A percentile compares a stretch with the other conserved stretches of the same genome.
Evolutionary conservation across 805 yeast genomes (phyloP).

Genomic region (Candida cerambycidarum): DNA sequence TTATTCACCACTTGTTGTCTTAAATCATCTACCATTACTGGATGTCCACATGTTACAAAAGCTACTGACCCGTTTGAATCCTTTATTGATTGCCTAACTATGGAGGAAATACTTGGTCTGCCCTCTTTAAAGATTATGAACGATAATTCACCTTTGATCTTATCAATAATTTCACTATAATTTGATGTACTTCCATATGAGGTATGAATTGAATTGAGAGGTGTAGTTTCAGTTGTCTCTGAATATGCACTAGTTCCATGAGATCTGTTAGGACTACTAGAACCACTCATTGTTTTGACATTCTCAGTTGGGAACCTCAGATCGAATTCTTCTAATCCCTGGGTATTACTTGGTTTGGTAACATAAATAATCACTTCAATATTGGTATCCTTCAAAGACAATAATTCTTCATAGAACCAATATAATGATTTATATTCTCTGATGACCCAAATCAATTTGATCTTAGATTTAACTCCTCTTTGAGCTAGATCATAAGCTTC

Average conservation of each 20-base stretch:
- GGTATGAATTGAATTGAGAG: not conserved
- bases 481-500: slow-evolving; percentile 25
- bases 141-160: slow-evolving; percentile 21
- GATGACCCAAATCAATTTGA: slow-evolving; percentile 63
- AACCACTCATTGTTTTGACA: not conserved
- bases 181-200: not conserved
- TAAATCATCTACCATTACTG: slow-evolving; percentile 54
- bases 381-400: slow-evolving; percentile 21
- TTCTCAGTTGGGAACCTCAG: slow-evolving; percentile 11
- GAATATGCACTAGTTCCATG: too few relatives aligned
- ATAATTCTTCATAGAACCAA: slow-evolving; percentile 50
- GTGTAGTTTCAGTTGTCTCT: not conserved
- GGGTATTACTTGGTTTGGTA: slow-evolving; percentile 23
- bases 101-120: slow-evolving; percentile 46
- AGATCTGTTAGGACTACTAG: not conserved
- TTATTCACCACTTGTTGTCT: slow-evolving; percentile 48
- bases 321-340: slow-evolving; percentile 33
- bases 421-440: slow-evolving; percentile 50
- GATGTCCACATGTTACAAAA: slow-evolving; percentile 64
- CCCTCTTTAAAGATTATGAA: slow-evolving; percentile 43
- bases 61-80: slow-evolving; percentile 45
- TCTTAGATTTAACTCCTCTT: slow-evolving; percentile 6
- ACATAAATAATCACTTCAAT: slow-evolving; percentile 29
- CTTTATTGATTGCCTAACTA: slow-evolving; percentile 37
- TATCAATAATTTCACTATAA: slow-evolving; percentile 7